Evolutionary conservation across 1,139 yeast species (phyloP).

Genomic region (Meyerozyma carpophila): DNA sequence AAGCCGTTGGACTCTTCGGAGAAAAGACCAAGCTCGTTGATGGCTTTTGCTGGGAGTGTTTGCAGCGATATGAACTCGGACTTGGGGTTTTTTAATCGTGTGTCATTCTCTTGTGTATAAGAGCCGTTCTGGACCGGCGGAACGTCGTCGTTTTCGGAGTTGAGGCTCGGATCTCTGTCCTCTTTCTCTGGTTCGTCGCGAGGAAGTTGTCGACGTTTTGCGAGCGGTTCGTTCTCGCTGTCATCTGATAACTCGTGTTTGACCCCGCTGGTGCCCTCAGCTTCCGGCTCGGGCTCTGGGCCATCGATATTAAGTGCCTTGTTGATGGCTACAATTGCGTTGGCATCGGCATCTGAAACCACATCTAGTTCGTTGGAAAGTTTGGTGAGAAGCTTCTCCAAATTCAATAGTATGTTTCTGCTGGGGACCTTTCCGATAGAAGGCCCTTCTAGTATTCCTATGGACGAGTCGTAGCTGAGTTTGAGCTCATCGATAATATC

Average conservation of each 20-base stretch:
- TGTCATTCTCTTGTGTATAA: slow-evolving; percentile 49
- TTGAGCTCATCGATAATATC: slow-evolving; percentile 50
- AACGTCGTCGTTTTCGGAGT: slow-evolving; percentile 26
- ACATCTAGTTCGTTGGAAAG: slow-evolving; percentile 45
- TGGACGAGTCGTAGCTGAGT: slow-evolving; percentile 52
- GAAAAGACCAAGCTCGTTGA: slow-evolving; percentile 59
- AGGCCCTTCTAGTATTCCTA: slow-evolving; percentile 60
- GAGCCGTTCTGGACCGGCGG: slow-evolving; percentile 47
- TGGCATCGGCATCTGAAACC: slow-evolving; percentile 41
- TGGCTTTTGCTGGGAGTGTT: slow-evolving; percentile 63
- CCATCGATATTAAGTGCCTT: slow-evolving; percentile 9
- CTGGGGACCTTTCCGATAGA: slow-evolving; percentile 44
- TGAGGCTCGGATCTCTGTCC: slow-evolving; percentile 3
- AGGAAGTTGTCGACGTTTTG: slow-evolving; percentile 1
- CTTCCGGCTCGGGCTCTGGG: slow-evolving; percentile 6
- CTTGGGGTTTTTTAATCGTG: slow-evolving; percentile 65
- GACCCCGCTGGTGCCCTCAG: slow-evolving; percentile 7
- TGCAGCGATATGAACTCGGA: slow-evolving; percentile 74
- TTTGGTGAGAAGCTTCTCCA: slow-evolving; percentile 43
- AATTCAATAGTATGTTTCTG: slow-evolving; percentile 36
- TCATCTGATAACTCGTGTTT: slow-evolving; percentile 5
- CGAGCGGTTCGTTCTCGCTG: slow-evolving; percentile 5
- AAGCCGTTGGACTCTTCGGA: slow-evolving; percentile 53
- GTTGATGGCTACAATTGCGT: slow-evolving; percentile 24
- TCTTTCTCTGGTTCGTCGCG: not conserved